Evolutionary conservation across 352 stramenopile genomes (phyloP).

Genomic region (Blastocystis sp.): DNA sequence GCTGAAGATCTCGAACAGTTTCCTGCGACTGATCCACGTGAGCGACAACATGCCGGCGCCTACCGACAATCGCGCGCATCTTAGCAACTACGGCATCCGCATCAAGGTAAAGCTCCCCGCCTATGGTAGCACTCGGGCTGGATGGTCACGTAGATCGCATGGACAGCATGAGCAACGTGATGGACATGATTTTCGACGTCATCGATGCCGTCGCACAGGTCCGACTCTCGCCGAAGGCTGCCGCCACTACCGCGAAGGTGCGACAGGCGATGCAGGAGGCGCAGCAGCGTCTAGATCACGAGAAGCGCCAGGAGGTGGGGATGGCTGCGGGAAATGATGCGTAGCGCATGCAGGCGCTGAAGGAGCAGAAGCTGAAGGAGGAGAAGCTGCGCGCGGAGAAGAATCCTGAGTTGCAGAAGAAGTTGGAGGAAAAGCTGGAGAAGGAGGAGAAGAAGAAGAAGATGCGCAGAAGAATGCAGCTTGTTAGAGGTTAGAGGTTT

Average conservation of each 20-base stretch:
- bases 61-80: conserved; percentile 22
- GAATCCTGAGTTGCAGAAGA: conserved; percentile 1
- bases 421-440: conserved; percentile 41
- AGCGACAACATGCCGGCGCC: conserved; percentile 40
- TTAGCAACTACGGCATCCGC: conserved; percentile 9
- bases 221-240: background rate
- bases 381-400: background rate
- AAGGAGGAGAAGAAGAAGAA: conserved; percentile 47
- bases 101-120: conserved; percentile 32
- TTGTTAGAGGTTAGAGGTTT: conserved; percentile 25
- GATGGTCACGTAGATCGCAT: conserved; percentile 1
- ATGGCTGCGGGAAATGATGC: background rate
- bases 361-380: conserved; percentile 48
- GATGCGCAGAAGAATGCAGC: conserved; percentile 23
- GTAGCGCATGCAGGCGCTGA: conserved; percentile 44
- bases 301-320: background rate
- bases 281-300: conserved; percentile 7
- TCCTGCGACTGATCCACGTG: conserved; percentile 36
- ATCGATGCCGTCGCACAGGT: background rate
- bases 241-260: background rate
- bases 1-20: background rate
- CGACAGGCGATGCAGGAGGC: background rate
- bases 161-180: background rate
- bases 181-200: conserved; percentile 1
- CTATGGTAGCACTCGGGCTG: background rate